phyloP scores from a whole-genome alignment of 2,329 filamentous ascomycete species.

The Parafenestella ontariensis region DNA sequence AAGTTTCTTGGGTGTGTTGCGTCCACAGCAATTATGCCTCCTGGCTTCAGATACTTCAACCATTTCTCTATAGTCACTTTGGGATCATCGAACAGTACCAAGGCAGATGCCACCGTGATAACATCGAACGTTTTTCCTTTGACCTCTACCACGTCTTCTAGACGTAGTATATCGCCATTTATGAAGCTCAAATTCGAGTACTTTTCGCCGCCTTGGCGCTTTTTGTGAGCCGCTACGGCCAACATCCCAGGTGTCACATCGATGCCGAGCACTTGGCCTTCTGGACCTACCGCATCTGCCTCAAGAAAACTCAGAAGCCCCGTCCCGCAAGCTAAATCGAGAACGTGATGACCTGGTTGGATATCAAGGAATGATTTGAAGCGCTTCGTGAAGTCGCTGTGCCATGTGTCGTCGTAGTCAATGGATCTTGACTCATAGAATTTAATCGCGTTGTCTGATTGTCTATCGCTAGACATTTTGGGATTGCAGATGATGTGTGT shows the following conservation, averaged over 20 bases:
- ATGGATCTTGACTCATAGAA: constrained; percentile 47
- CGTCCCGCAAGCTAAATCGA: constrained; percentile 57
- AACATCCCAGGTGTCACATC: constrained; percentile 54
- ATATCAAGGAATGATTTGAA: constrained; percentile 44
- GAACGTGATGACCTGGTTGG: constrained; percentile 49
- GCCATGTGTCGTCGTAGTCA: constrained; percentile 53
- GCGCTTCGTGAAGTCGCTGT: constrained; percentile 49
- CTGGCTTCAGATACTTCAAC: constrained; percentile 50
- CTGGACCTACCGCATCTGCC: constrained; percentile 47
- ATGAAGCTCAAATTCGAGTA: constrained; percentile 45
- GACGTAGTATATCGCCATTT: constrained; percentile 48
- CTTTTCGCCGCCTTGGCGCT: constrained; percentile 29
- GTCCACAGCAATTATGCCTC: constrained; percentile 50
- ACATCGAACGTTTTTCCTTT: constrained; percentile 39
- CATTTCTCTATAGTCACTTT: constrained; percentile 47
- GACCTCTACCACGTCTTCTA: constrained; percentile 36
- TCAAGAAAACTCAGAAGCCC: constrained; percentile 53
- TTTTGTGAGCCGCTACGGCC: constrained; percentile 42
- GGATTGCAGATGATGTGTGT: too few species aligned
- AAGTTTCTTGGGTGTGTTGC: constrained; percentile 49
- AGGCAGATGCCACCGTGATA: constrained; percentile 50
- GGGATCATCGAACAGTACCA: constrained; percentile 52
- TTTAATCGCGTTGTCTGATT: constrained; percentile 38
- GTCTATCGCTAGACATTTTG: constrained; percentile 25
- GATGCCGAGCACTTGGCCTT: constrained; percentile 50